A percentile compares a stretch with the other conserved stretches of the same genome.
Conservation (phyloP, 768 basidiomycete species). For the Boletus barrowsii region DNA sequence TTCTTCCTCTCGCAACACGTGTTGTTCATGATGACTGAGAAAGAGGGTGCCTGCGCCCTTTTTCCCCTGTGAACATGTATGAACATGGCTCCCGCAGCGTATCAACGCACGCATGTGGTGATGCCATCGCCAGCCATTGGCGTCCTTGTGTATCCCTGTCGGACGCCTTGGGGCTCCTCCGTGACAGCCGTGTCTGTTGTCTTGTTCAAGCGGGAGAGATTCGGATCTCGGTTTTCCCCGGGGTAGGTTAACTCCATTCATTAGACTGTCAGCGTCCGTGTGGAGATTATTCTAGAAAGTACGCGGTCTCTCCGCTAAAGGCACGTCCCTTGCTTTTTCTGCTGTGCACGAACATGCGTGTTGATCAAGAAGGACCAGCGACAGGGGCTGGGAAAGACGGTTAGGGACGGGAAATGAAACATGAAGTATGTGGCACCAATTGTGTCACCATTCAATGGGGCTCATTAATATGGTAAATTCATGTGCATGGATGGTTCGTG, state of each 20-base stretch:
- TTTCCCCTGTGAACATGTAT: conserved; percentile 1
- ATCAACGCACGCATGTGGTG: conserved; percentile 12
- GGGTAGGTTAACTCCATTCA: conserved; percentile 1
- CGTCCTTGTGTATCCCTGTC: background rate
- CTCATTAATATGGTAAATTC: background rate
- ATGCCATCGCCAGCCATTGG: background rate
- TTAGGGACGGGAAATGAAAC: background rate
- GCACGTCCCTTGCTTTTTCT: background rate
- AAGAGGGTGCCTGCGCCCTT: conserved; percentile 15
- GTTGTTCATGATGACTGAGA: conserved; percentile 13
- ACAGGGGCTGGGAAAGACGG: background rate
- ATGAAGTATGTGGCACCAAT: background rate
- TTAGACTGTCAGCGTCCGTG: background rate
- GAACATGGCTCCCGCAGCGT: background rate
- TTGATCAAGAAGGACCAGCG: conserved; percentile 8
- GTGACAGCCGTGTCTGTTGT: background rate
- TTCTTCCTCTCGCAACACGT: conserved; percentile 19
- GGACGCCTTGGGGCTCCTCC: background rate
- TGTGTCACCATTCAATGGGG: background rate
- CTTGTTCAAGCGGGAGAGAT: background rate
- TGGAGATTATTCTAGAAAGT: background rate
- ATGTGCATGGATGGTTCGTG: background rate
- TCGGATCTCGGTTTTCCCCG: conserved; percentile 17
- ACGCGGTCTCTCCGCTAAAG: background rate
- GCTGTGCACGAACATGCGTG: background rate